Conservation (phyloP, 352 stramenopile genomes). For the Phytophthora cactorum region DNA sequence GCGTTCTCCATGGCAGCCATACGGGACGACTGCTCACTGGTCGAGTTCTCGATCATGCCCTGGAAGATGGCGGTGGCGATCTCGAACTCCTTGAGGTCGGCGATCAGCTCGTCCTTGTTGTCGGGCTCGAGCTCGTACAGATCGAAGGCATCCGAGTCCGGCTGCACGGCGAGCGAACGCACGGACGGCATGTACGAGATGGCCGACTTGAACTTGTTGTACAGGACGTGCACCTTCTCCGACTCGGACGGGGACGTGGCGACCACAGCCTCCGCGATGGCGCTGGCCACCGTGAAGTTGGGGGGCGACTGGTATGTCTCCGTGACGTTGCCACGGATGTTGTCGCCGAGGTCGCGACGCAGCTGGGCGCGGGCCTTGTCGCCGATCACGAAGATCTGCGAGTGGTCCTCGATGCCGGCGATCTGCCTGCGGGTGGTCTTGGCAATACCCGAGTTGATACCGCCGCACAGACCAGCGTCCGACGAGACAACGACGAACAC, state of each 20-base stretch:
- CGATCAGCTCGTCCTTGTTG: constrained; percentile 96
- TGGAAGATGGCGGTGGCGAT: constrained; percentile 92
- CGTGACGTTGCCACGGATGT: constrained; percentile 83
- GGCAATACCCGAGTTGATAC: constrained; percentile 97
- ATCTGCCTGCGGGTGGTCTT: constrained; percentile 90
- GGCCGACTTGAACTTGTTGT: constrained; percentile 98
- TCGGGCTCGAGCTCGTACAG: constrained; percentile 99
- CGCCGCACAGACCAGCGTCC: constrained; percentile 98
- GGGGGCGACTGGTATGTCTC: constrained; percentile 77
- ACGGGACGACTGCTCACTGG: constrained; percentile 97
- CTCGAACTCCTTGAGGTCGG: constrained; percentile 97
- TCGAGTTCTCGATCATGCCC: constrained; percentile 97
- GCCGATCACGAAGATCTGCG: constrained; percentile 95
- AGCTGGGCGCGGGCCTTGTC: constrained; percentile 97
- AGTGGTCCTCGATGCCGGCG: constrained; percentile 61
- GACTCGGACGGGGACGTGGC: constrained; percentile 81
- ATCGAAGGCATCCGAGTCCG: constrained; percentile 74
- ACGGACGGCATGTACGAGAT: constrained; percentile 96
- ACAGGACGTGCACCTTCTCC: constrained; percentile 96
- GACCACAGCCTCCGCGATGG: constrained; percentile 90
- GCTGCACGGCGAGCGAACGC: constrained; percentile 68
- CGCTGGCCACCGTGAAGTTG: constrained; percentile 94
- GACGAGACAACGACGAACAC: constrained; percentile 96
- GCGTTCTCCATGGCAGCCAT: constrained; percentile 99
- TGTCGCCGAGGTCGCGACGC: constrained; percentile 72